Conservation (phyloP, 495 filamentous ascomycete genomes). For the Podospora australis region DNA sequence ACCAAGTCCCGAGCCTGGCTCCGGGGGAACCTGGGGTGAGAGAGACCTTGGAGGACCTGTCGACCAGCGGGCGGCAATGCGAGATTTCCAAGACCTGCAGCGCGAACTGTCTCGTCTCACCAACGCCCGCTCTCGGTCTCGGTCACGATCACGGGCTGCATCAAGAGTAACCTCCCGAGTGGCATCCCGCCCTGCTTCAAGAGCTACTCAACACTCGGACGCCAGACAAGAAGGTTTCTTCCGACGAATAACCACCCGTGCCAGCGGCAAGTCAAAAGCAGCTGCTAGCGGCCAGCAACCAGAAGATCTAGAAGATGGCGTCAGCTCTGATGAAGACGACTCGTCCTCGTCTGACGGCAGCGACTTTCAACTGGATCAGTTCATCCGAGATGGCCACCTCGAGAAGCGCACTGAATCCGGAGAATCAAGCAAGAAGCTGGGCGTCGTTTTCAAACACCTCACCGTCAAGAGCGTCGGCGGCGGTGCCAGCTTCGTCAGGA, state of each 20-base stretch:
- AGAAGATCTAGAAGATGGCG: conserved; percentile 32
- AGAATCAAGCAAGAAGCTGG: conserved; percentile 73
- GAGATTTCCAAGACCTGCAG: conserved; percentile 63
- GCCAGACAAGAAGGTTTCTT: conserved; percentile 14
- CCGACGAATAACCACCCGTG: conserved; percentile 13
- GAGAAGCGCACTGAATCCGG: conserved; percentile 64
- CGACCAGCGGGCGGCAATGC: conserved; percentile 57
- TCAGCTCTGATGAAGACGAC: conserved; percentile 21
- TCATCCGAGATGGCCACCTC: conserved; percentile 73
- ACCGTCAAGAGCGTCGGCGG: conserved; percentile 68
- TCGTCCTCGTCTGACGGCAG: conserved; percentile 31
- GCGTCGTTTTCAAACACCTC: conserved; percentile 74
- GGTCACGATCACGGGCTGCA: background rate
- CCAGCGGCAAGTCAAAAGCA: conserved; percentile 11
- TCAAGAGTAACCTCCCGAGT: background rate
- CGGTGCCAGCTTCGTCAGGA: conserved; percentile 62
- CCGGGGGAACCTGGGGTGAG: conserved; percentile 71
- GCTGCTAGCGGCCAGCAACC: conserved; percentile 31
- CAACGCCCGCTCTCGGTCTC: conserved; percentile 8
- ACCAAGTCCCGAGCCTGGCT: conserved; percentile 6
- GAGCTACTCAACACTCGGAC: conserved; percentile 10
- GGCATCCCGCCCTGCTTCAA: background rate
- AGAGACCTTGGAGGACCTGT: conserved; percentile 57
- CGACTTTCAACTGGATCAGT: conserved; percentile 64
- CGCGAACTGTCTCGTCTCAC: conserved; percentile 49